Conservation (phyloP, 306 rosid genomes). For the Rosa rugosa region DNA sequence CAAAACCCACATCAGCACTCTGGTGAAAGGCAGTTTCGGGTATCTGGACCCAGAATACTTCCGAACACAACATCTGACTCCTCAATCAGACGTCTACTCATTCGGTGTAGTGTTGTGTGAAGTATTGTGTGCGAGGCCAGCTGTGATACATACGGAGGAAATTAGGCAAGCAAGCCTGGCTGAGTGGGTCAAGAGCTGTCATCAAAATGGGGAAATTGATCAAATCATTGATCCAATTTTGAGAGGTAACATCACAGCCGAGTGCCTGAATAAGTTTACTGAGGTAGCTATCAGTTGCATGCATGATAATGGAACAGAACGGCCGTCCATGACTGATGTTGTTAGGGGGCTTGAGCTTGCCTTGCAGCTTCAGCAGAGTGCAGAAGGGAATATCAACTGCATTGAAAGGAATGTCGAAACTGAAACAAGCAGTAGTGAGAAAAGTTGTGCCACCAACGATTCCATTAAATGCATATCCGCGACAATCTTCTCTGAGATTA, state of each 20-base stretch:
- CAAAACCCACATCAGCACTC: conserved; percentile 33
- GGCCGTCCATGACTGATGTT: conserved; percentile 34
- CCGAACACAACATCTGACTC: conserved; percentile 17
- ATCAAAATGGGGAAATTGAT: not conserved
- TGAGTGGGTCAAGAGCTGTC: conserved; percentile 32
- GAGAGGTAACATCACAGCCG: conserved; percentile 13
- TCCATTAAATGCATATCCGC: not conserved
- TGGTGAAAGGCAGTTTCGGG: conserved; percentile 48
- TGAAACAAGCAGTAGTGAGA: not conserved
- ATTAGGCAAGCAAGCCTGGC: conserved; percentile 31
- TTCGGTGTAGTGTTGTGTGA: conserved; percentile 48
- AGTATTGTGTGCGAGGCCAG: conserved; percentile 40
- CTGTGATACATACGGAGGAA: conserved; percentile 27
- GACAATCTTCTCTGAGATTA: not conserved
- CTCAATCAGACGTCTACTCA: conserved; percentile 50
- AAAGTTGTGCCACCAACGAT: not conserved
- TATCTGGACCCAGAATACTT: conserved; percentile 53
- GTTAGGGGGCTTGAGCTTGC: conserved; percentile 27
- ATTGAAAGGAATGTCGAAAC: not conserved
- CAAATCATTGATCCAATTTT: conserved; percentile 21
- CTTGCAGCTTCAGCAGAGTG: conserved; percentile 13
- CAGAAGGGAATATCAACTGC: not conserved
- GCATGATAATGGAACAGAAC: conserved; percentile 14
- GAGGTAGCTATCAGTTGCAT: conserved; percentile 22
- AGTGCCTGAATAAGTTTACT: conserved; percentile 10